Percentiles rank a stretch among this genome's conserved stretches.
These are phyloP conservation scores for Neophaeococcomyces aloes DNA, from an alignment of 2,329 filamentous ascomycete species.

Conservation along the genomic window DNA sequence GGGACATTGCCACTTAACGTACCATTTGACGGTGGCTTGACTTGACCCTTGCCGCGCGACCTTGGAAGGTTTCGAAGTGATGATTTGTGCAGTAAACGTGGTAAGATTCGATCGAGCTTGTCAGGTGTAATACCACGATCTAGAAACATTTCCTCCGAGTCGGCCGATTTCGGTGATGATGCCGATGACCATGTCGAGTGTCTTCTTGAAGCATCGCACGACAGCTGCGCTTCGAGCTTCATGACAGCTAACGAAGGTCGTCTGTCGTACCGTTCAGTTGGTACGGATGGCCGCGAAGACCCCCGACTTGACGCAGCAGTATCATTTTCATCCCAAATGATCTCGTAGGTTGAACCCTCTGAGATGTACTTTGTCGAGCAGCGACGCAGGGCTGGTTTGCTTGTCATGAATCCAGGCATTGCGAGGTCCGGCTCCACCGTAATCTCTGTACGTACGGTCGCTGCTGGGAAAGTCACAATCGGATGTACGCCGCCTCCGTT, in stretches of 20 bases:
- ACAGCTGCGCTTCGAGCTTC: slow-evolving; percentile 12
- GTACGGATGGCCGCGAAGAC: slow-evolving; percentile 2
- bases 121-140: slow-evolving; percentile 2
- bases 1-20: neutral
- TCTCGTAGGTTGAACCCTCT: slow-evolving; percentile 15
- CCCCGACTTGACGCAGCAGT: slow-evolving; percentile 9
- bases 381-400: slow-evolving; percentile 9
- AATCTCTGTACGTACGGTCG: slow-evolving; percentile 15
- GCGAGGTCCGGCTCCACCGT: slow-evolving; percentile 9
- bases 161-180: neutral
- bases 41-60: slow-evolving; percentile 7
- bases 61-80: slow-evolving; percentile 12
- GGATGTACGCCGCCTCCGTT: slow-evolving; percentile 10
- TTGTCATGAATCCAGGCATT: slow-evolving; percentile 1
- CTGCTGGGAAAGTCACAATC: slow-evolving; percentile 11
- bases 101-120: neutral
- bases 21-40: neutral
- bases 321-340: slow-evolving; percentile 20
- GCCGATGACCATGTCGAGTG: neutral
- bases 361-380: slow-evolving; percentile 19
- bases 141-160: neutral
- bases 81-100: slow-evolving; percentile 11
- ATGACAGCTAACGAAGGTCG: slow-evolving; percentile 11
- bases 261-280: slow-evolving; percentile 2
- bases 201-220: neutral